phyloP scores from a whole-genome alignment of 768 basidiomycete species.

The Agaricus subrufescens region DNA sequence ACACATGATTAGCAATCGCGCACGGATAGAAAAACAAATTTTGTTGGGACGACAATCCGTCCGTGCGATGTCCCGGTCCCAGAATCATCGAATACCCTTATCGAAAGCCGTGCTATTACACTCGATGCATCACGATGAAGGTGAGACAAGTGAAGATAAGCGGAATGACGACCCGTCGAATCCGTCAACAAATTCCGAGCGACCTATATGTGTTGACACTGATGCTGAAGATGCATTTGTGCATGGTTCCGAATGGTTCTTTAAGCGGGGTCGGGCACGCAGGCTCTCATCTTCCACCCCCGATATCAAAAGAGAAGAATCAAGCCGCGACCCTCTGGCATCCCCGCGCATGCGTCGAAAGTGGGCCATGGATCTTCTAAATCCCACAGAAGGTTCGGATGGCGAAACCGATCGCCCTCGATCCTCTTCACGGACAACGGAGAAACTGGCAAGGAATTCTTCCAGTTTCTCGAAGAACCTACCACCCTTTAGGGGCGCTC shows the following conservation, averaged over 20 bases:
- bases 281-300: constrained; percentile 24
- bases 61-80: constrained; percentile 46
- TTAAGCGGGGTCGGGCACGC: constrained; percentile 41
- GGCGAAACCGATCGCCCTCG: background rate
- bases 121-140: constrained; percentile 8
- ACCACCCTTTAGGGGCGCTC: background rate
- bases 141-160: constrained; percentile 8
- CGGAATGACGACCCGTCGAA: constrained; percentile 20
- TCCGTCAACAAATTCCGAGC: constrained; percentile 38
- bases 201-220: constrained; percentile 69
- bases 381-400: constrained; percentile 8
- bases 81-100: constrained; percentile 18
- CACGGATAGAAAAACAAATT: constrained; percentile 79
- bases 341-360: constrained; percentile 40
- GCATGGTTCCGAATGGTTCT: constrained; percentile 51
- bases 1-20: constrained; percentile 93
- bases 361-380: constrained; percentile 42
- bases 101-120: constrained; percentile 18
- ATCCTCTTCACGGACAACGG: background rate
- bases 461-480: background rate
- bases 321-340: constrained; percentile 30
- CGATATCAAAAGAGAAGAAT: constrained; percentile 11
- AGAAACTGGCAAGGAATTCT: background rate
- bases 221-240: constrained; percentile 73
- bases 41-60: constrained; percentile 71